Conservation (phyloP, 73 alveolate species). For the Paramecium biaurelia region DNA sequence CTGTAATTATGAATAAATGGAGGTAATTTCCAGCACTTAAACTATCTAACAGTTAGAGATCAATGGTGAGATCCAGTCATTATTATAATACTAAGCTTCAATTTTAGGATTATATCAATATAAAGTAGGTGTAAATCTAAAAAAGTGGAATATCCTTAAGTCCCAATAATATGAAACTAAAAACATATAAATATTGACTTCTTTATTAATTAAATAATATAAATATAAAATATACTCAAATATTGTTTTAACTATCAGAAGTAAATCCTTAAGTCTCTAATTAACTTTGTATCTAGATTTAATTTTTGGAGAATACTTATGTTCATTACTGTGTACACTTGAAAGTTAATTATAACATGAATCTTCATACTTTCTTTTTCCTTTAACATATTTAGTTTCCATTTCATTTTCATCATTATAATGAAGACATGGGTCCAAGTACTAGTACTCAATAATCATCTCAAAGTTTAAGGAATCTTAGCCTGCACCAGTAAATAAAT, state of each 20-base stretch:
- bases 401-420: not conserved
- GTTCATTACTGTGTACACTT: not conserved
- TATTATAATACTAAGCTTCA: not conserved
- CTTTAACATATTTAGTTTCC: not conserved
- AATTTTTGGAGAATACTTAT: not conserved
- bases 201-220: not conserved
- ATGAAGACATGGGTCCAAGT: not conserved
- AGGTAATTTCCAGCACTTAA: not conserved
- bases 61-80: not conserved
- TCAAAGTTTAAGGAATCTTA: constrained; percentile 57
- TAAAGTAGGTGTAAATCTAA: not conserved
- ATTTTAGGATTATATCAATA: not conserved
- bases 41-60: not conserved
- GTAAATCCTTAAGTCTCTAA: too few species aligned
- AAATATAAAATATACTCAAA: too few species aligned
- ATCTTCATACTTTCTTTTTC: not conserved
- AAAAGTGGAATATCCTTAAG: not conserved
- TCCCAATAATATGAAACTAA: not conserved
- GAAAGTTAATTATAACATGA: not conserved
- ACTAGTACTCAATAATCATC: too few species aligned
- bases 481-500: constrained; percentile 70
- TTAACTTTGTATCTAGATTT: too few species aligned
- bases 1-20: not conserved
- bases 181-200: not conserved
- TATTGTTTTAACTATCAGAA: too few species aligned